These are phyloP conservation scores for Suzukiozyma palmioleophila DNA, from an alignment of 1,139 yeast genomes.

Conservation along the genomic window DNA sequence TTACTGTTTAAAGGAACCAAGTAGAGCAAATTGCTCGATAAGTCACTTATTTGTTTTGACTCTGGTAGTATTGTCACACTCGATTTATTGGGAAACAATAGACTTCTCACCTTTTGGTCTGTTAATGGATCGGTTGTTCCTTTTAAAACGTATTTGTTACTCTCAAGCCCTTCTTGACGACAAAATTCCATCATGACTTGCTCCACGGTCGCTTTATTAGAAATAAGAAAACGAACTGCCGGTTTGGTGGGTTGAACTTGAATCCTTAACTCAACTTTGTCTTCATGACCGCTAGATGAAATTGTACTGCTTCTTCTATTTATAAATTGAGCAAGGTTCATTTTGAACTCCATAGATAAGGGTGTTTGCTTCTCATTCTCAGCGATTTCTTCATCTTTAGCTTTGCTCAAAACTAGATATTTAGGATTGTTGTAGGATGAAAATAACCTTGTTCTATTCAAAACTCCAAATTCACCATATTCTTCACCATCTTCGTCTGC, in stretches of 20 bases:
- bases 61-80: neutral
- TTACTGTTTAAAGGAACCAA: constrained; percentile 3
- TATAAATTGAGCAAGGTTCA: constrained; percentile 18
- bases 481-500: constrained; percentile 80
- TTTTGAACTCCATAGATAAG: constrained; percentile 41
- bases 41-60: neutral
- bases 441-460: constrained; percentile 52
- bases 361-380: constrained; percentile 47
- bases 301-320: constrained; percentile 10
- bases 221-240: constrained; percentile 5
- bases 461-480: constrained; percentile 69
- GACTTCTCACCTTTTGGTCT: neutral
- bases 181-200: constrained; percentile 33
- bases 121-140: constrained; percentile 6
- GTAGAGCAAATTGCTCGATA: neutral
- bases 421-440: constrained; percentile 59
- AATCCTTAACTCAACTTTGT: constrained; percentile 8
- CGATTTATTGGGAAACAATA: neutral
- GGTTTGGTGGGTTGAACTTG: constrained; percentile 7
- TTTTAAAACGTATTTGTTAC: constrained; percentile 20
- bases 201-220: constrained; percentile 21
- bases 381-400: constrained; percentile 32
- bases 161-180: constrained; percentile 23
- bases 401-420: constrained; percentile 57
- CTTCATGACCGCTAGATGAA: constrained; percentile 7